These are phyloP conservation scores for Leishmania lainsoni DNA, from an alignment of 208 protist genomes.

Conservation along the genomic window DNA sequence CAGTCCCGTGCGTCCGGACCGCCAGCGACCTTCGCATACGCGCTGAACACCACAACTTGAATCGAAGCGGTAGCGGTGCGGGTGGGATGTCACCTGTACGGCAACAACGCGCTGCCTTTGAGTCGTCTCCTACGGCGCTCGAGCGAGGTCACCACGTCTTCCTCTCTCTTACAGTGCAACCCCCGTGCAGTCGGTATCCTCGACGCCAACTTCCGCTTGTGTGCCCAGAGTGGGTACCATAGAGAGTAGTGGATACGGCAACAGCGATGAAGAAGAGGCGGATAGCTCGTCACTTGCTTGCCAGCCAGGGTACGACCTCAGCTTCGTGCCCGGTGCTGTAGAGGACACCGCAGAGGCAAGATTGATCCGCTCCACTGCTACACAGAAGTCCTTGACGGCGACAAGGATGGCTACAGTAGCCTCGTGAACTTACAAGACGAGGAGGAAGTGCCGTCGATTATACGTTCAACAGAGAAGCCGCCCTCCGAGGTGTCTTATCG, in stretches of 20 bases:
- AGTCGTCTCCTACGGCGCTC: conserved; percentile 1
- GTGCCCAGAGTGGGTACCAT: not conserved
- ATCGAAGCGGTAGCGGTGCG: not conserved
- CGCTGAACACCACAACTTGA: conserved; percentile 1
- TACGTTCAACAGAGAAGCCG: not conserved
- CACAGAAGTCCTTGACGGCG: not conserved
- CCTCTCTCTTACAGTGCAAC: not conserved
- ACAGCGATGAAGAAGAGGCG: not conserved
- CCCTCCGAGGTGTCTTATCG: not conserved
- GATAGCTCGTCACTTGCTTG: not conserved
- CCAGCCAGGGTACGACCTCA: conserved; percentile 11
- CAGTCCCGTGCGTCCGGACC: not conserved
- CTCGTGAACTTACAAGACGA: not conserved
- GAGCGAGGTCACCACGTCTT: not conserved
- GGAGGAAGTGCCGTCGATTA: not conserved
- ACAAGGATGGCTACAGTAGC: not conserved
- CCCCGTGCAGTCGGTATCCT: not conserved
- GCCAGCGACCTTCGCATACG: conserved; percentile 9
- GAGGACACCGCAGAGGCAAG: not conserved
- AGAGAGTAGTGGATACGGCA: not conserved
- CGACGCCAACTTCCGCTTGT: not conserved
- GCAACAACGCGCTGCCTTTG: not conserved
- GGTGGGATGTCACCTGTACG: not conserved
- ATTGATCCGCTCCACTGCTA: not conserved
- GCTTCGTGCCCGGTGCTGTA: not conserved